A percentile compares a stretch with the other conserved stretches of the same genome.
These are phyloP conservation scores for Linaria vulgaris DNA, from an alignment of 257 asterid genomes.

Conservation along the genomic window DNA sequence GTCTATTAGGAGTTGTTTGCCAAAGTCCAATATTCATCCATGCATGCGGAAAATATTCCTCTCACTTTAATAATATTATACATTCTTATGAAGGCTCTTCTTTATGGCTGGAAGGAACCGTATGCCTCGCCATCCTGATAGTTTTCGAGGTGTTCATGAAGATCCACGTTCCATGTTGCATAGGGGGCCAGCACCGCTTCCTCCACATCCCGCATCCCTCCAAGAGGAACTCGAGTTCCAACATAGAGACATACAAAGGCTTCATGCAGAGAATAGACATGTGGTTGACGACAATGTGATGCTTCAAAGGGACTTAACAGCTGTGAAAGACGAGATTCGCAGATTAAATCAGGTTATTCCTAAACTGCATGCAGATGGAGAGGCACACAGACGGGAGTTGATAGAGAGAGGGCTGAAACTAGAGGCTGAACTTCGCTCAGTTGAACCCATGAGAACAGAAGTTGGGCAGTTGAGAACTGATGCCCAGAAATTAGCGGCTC, in stretches of 20 bases:
- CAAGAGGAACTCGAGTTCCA: slow-evolving; percentile 87
- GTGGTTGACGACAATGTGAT: slow-evolving; percentile 77
- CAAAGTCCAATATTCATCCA: no score
- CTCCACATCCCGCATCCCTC: slow-evolving; percentile 59
- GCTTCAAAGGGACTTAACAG: slow-evolving; percentile 77
- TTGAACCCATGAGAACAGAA: slow-evolving; percentile 65
- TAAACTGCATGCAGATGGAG: slow-evolving; percentile 64
- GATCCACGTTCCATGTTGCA: slow-evolving; percentile 47
- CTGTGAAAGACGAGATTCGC: slow-evolving; percentile 79
- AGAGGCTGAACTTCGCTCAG: slow-evolving; percentile 70
- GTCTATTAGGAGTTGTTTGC: neutral
- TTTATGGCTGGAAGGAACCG: slow-evolving; percentile 79
- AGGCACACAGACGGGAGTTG: slow-evolving; percentile 73
- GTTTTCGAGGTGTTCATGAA: slow-evolving; percentile 45
- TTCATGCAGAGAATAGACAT: slow-evolving; percentile 61
- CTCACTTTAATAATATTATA: neutral
- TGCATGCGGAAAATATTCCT: slow-evolving; percentile 3
- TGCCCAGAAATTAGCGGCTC: slow-evolving; percentile 54
- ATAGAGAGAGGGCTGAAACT: slow-evolving; percentile 69
- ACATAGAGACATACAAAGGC: slow-evolving; percentile 74
- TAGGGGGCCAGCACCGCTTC: slow-evolving; percentile 51
- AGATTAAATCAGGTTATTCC: slow-evolving; percentile 68
- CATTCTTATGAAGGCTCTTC: slow-evolving; percentile 22
- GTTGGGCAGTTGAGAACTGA: slow-evolving; percentile 63
- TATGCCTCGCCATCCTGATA: slow-evolving; percentile 53